Evolutionary conservation across 768 basidiomycete species (phyloP).

Genomic region (Boletus tomentosulus): DNA sequence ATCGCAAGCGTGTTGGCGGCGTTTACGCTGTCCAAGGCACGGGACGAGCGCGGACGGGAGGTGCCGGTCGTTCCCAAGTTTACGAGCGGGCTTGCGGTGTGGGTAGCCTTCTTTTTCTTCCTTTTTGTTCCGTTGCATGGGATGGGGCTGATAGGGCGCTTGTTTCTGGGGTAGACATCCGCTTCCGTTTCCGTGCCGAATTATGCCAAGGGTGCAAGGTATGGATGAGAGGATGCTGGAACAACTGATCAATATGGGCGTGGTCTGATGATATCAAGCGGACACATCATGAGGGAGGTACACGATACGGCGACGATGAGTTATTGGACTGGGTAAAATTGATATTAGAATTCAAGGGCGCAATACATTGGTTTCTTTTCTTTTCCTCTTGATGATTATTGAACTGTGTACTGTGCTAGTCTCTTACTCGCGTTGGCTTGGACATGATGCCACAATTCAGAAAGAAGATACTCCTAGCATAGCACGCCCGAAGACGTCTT

Average conservation of each 20-base stretch:
- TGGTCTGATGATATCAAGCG: not conserved
- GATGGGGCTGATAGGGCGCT: not conserved
- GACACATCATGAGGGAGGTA: not conserved
- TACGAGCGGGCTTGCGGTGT: constrained; percentile 13
- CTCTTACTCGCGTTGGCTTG: too few species aligned
- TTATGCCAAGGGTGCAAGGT: constrained; percentile 6
- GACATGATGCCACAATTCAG: too few species aligned
- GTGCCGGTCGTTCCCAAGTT: constrained; percentile 13
- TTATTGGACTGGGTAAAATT: too few species aligned
- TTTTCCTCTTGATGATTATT: too few species aligned
- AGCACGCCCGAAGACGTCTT: too few species aligned
- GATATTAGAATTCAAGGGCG: too few species aligned
- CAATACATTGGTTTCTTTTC: too few species aligned
- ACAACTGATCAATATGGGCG: not conserved
- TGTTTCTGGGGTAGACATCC: constrained; percentile 1
- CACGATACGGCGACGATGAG: too few species aligned
- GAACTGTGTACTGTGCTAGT: too few species aligned
- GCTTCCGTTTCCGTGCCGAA: constrained; percentile 9
- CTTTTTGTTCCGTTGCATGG: not conserved
- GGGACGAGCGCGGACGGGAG: constrained; percentile 10
- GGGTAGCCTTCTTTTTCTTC: not conserved
- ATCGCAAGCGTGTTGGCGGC: constrained; percentile 11
- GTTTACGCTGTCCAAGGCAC: constrained; percentile 6
- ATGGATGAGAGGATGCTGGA: constrained; percentile 5
- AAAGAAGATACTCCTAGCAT: too few species aligned